Conservation (phyloP, 768 basidiomycete species). For the Lactarius hatsudake region DNA sequence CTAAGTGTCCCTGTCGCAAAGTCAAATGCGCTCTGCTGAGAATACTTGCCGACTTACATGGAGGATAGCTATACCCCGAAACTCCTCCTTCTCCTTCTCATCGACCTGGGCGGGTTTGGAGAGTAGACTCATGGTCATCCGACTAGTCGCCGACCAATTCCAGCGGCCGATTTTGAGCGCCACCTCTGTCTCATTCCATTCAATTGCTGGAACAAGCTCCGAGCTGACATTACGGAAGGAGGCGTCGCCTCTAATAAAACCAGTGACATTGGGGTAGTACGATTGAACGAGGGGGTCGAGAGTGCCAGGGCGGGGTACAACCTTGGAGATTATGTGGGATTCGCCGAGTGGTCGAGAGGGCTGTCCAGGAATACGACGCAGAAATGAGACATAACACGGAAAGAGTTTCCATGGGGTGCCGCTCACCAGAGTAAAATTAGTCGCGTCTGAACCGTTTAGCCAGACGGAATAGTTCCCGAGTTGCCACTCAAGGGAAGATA, state of each 20-base stretch:
- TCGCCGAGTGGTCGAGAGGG: constrained; percentile 45
- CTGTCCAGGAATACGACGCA: constrained; percentile 35
- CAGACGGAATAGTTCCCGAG: constrained; percentile 73
- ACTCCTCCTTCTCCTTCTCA: constrained; percentile 35
- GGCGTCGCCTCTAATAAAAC: constrained; percentile 67
- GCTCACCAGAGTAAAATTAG: constrained; percentile 62
- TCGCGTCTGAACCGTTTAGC: constrained; percentile 60
- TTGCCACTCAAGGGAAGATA: constrained; percentile 56
- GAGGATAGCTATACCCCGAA: constrained; percentile 53
- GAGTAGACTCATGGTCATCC: constrained; percentile 61
- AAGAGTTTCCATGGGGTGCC: neutral
- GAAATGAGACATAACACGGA: neutral
- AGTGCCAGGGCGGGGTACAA: constrained; percentile 44
- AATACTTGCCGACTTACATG: constrained; percentile 48
- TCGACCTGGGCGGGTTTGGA: constrained; percentile 49
- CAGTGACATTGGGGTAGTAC: constrained; percentile 75
- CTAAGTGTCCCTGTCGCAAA: constrained; percentile 60
- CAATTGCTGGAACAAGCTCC: constrained; percentile 34
- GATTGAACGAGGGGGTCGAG: constrained; percentile 49
- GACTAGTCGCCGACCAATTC: constrained; percentile 68
- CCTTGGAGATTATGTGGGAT: constrained; percentile 46
- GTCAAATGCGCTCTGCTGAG: neutral
- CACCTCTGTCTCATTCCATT: constrained; percentile 54
- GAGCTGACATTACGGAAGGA: constrained; percentile 56
- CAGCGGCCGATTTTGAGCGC: constrained; percentile 51